Evolutionary conservation across 2,329 filamentous ascomycete species (phyloP).

Genomic region (Cadophora malorum): DNA sequence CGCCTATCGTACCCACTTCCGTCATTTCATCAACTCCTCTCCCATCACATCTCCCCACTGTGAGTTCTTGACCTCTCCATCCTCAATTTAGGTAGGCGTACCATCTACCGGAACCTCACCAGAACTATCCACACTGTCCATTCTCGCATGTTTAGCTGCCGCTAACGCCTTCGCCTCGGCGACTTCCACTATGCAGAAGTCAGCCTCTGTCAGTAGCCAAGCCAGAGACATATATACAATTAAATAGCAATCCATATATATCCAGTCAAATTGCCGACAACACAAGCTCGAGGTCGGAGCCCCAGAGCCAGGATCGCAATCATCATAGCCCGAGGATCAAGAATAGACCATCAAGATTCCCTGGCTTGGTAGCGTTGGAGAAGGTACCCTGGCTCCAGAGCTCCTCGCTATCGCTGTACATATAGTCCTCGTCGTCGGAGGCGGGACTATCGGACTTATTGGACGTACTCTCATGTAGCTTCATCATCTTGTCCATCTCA

Average conservation of each 20-base stretch:
- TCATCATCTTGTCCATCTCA: conserved; percentile 53
- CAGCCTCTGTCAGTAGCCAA: background rate
- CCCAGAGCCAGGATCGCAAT: background rate
- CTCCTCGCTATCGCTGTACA: conserved; percentile 14
- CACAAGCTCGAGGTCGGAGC: conserved; percentile 4
- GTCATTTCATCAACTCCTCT: no score
- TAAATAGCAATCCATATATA: conserved; percentile 4
- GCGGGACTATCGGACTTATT: background rate
- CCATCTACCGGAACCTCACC: conserved; percentile 3
- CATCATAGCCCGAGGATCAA: conserved; percentile 10
- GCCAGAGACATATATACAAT: background rate
- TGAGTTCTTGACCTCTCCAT: conserved; percentile 13
- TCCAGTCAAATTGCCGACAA: background rate
- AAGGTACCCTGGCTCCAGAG: conserved; percentile 19
- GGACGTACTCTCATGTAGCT: conserved; percentile 55
- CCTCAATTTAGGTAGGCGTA: conserved; percentile 22
- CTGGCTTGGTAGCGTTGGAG: conserved; percentile 3
- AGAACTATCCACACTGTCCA: conserved; percentile 37
- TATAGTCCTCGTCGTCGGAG: conserved; percentile 2
- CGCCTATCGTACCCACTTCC: background rate
- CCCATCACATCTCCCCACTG: background rate
- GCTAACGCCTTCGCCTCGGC: conserved; percentile 60
- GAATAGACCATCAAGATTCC: conserved; percentile 12
- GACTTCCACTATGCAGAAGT: conserved; percentile 54
- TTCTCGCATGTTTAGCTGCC: conserved; percentile 35